phyloP scores from a whole-genome alignment of 352 stramenopile species.

The Saprolegnia diclina region DNA sequence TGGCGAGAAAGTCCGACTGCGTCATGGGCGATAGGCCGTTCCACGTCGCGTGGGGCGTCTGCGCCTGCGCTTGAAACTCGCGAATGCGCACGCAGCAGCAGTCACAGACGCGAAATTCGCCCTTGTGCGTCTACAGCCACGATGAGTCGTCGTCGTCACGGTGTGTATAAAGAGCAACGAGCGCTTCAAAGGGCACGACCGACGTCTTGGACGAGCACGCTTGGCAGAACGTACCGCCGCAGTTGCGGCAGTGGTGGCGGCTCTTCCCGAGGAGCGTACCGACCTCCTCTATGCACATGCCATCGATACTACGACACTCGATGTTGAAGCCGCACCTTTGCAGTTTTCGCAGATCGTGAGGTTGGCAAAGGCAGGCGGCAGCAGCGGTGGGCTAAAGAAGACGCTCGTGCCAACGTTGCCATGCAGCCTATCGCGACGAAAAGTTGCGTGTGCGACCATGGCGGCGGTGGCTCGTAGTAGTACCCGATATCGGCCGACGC shows the following conservation, averaged over 20 bases:
- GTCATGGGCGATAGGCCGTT: conserved; percentile 45
- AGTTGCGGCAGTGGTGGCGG: conserved; percentile 77
- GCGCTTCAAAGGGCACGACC: conserved; percentile 43
- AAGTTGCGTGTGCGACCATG: background rate
- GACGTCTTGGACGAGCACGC: conserved; percentile 49
- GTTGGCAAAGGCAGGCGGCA: conserved; percentile 16
- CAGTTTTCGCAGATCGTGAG: conserved; percentile 28
- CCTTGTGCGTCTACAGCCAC: conserved; percentile 49
- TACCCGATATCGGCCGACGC: background rate
- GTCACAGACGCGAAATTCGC: conserved; percentile 61
- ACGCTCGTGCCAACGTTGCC: conserved; percentile 15
- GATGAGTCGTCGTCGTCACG: background rate
- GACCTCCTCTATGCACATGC: conserved; percentile 43
- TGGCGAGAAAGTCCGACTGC: conserved; percentile 32
- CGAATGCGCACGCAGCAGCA: conserved; percentile 63
- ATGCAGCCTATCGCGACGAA: background rate
- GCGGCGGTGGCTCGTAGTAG: no score
- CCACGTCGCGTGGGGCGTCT: conserved; percentile 58
- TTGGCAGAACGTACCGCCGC: conserved; percentile 65
- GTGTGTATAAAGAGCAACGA: conserved; percentile 12
- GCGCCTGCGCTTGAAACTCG: conserved; percentile 61
- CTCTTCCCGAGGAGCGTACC: conserved; percentile 60
- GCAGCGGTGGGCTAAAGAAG: conserved; percentile 13
- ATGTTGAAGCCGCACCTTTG: conserved; percentile 8
- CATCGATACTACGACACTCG: background rate